Evolutionary conservation across 2,329 filamentous ascomycete genomes (phyloP).

Genomic region (Aspergillus glaucus): DNA sequence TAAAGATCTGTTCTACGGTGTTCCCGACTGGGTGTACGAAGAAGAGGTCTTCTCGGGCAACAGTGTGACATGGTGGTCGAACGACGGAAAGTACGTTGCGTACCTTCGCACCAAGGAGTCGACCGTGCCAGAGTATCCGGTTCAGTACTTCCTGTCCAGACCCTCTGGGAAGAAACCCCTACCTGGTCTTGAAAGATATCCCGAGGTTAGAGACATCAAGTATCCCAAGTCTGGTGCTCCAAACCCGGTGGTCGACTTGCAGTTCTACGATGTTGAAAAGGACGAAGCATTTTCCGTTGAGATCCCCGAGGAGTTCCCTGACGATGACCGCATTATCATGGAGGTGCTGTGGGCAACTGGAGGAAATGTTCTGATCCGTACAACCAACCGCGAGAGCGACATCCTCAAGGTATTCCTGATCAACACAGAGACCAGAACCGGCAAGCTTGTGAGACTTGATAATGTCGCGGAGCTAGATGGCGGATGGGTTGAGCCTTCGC

Average conservation of each 20-base stretch:
- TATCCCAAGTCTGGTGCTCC: slow-evolving; percentile 94
- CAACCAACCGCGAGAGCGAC: slow-evolving; percentile 92
- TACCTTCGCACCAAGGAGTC: slow-evolving; percentile 94
- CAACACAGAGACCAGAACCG: slow-evolving; percentile 66
- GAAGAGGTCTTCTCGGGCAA: slow-evolving; percentile 74
- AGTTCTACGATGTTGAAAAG: slow-evolving; percentile 79
- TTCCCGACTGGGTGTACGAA: slow-evolving; percentile 97
- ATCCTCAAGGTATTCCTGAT: slow-evolving; percentile 81
- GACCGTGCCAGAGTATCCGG: slow-evolving; percentile 79
- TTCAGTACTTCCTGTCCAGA: slow-evolving; percentile 86
- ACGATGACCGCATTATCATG: slow-evolving; percentile 82
- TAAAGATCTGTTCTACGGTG: slow-evolving; percentile 82
- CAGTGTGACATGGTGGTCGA: slow-evolving; percentile 91
- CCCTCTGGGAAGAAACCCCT: slow-evolving; percentile 67
- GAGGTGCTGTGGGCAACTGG: slow-evolving; percentile 84
- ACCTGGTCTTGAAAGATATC: slow-evolving; percentile 76
- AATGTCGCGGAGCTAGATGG: slow-evolving; percentile 82
- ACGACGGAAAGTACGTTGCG: slow-evolving; percentile 80
- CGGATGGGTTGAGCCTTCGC: slow-evolving; percentile 93
- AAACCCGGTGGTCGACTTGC: slow-evolving; percentile 80
- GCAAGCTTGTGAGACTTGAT: slow-evolving; percentile 70
- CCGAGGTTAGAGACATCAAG: slow-evolving; percentile 86
- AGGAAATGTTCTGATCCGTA: slow-evolving; percentile 74
- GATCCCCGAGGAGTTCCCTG: slow-evolving; percentile 68
- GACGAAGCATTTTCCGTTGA: slow-evolving; percentile 73